phyloP scores from a whole-genome alignment of 2,329 filamentous ascomycete genomes.

The Ceratocystis smalleyi region DNA sequence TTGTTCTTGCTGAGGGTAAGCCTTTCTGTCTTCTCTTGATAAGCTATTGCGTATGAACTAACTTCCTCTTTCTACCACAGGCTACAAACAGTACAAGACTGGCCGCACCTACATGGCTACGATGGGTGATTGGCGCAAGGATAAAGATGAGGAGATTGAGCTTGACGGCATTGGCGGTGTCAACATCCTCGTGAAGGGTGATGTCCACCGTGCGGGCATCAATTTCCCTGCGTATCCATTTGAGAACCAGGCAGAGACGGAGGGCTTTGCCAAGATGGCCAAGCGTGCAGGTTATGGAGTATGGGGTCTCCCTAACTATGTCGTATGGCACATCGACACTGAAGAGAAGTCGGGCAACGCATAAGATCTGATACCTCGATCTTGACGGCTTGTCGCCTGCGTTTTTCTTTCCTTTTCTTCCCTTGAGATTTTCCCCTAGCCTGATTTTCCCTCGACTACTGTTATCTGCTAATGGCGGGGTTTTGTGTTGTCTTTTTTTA shows the following conservation, averaged over 20 bases:
- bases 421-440: background rate
- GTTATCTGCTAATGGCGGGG: background rate
- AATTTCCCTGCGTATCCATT: slow-evolving; percentile 96
- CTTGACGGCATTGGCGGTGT: slow-evolving; percentile 95
- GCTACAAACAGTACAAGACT: slow-evolving; percentile 87
- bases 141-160: slow-evolving; percentile 83
- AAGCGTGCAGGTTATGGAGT: slow-evolving; percentile 90
- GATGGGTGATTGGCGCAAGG: slow-evolving; percentile 82
- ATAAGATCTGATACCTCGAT: slow-evolving; percentile 22
- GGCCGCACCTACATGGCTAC: slow-evolving; percentile 76
- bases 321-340: slow-evolving; percentile 97
- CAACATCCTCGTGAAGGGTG: slow-evolving; percentile 93
- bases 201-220: slow-evolving; percentile 94
- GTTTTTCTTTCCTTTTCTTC: slow-evolving; percentile 4
- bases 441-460: background rate
- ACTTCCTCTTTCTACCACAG: slow-evolving; percentile 29
- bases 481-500: background rate
- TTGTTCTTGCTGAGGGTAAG: slow-evolving; percentile 76
- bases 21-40: background rate
- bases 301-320: slow-evolving; percentile 84
- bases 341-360: slow-evolving; percentile 80
- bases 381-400: background rate
- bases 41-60: background rate
- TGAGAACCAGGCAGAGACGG: slow-evolving; percentile 96
- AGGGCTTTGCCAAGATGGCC: slow-evolving; percentile 98